Base-by-base conservation (phyloP, 148 eudicot species). In the Vaccinium vitisidaea region DNA sequence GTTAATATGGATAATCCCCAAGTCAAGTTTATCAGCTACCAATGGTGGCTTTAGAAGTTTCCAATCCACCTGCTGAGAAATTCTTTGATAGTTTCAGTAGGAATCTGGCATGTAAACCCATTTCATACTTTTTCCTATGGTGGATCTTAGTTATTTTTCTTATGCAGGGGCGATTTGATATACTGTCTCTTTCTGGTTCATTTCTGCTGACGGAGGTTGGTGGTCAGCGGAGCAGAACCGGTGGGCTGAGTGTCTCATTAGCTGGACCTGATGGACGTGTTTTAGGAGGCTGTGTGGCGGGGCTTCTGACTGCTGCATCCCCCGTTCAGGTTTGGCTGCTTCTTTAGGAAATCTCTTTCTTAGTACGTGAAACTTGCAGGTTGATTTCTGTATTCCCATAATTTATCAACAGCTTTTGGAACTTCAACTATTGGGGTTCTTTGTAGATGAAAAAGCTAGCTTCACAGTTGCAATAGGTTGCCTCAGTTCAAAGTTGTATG, bases 211-310 rank as follows among this genome's bases (percentile, higher is more conserved):
- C 95, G 12, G 98, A 95, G 83, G 86, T 83, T 82, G 92, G 84
- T 53, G 93, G 98, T 63, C 96, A 90, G 82, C 89, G 91, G 56
- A 91, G 93, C 88, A 87, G 96, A 83, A 91, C 90, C 0, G 98
- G 98, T 85, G 95, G 96, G 58, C 79, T 95, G 88, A 93, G 95
- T 84, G 90, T 92, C 71, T 90, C 98, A 39, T 89, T 95, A 78
- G 92, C 98, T 59, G 98, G 95, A 80, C 92, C 96, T 27, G 96
- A 95, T 87, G 98, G 98, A 56, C 93, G 93, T 81, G 92, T 94
- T 82, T 87, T 95, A 27, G 98, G 98, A 63, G 98, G 98, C 67
- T 90, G 91, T 83, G 98, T 95, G 59, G 98, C 96, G 19, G 98
- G 98, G 74, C 88, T 91, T 77, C 89, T 95, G 63, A 91, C 87